phyloP scores from a whole-genome alignment of 1,284 basidiomycete genomes.

The Apiotrichum gracile region DNA sequence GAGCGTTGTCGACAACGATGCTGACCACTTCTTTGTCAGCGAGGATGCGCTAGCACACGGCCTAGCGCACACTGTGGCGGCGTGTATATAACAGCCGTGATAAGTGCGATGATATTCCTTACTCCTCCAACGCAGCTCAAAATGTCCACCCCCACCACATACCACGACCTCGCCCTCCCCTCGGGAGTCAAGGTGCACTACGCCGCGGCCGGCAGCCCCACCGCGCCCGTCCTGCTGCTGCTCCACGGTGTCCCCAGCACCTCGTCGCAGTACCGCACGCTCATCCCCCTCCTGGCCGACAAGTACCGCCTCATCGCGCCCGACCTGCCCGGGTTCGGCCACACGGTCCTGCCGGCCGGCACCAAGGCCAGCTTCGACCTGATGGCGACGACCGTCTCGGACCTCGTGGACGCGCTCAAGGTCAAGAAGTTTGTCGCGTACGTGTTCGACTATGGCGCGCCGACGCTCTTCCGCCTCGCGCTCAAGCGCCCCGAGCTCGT shows the following conservation, averaged over 20 bases:
- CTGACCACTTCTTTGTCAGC: too few relatives aligned
- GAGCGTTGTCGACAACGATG: too few relatives aligned
- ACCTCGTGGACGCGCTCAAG: slow-evolving; percentile 48
- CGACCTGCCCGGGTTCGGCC: slow-evolving; percentile 54
- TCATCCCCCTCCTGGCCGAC: slow-evolving; percentile 49
- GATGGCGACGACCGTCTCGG: slow-evolving; percentile 46
- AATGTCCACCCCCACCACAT: too few relatives aligned
- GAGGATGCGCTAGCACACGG: too few relatives aligned
- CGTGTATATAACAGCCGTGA: too few relatives aligned
- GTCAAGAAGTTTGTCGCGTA: slow-evolving; percentile 50
- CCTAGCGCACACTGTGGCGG: too few relatives aligned
- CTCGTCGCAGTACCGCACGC: slow-evolving; percentile 52
- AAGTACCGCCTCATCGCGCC: slow-evolving; percentile 52
- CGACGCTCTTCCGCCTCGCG: slow-evolving; percentile 48
- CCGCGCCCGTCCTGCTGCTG: slow-evolving; percentile 48
- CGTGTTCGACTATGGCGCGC: slow-evolving; percentile 54
- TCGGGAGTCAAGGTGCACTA: slow-evolving; percentile 46
- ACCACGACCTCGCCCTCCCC: slow-evolving; percentile 6
- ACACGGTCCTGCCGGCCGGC: slow-evolving; percentile 47
- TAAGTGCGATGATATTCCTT: too few relatives aligned
- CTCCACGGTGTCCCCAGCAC: slow-evolving; percentile 54
- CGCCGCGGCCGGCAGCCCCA: slow-evolving; percentile 44
- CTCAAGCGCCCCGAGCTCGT: slow-evolving; percentile 49
- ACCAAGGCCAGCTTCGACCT: slow-evolving; percentile 50
- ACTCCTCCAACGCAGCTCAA: too few relatives aligned